Percentiles rank a stretch among this genome's conserved stretches.
Conservation (phyloP, 202 grass and related monocot genomes). For the Panicum hallii region DNA sequence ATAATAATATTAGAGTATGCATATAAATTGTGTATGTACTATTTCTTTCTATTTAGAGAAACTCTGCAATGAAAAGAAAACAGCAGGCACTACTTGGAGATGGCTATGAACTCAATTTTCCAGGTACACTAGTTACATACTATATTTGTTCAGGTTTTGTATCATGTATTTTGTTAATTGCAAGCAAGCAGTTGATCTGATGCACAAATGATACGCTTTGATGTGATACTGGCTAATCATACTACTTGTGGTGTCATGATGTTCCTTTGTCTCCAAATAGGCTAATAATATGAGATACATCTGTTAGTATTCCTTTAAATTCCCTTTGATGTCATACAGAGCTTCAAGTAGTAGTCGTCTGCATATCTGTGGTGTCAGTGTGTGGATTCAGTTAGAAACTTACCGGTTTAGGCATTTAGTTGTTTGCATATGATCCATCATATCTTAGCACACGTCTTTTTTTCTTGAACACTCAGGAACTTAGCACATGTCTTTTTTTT, state of each 20-base stretch:
- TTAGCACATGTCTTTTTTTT: neutral
- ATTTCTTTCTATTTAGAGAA: conserved; percentile 72
- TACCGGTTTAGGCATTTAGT: neutral
- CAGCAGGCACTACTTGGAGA: conserved; percentile 54
- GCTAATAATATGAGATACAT: conserved; percentile 3
- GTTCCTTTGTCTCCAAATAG: neutral
- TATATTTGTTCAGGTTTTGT: neutral
- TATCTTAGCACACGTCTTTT: neutral
- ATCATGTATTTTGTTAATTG: neutral
- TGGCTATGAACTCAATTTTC: conserved; percentile 36
- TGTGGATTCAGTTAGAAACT: conserved; percentile 15
- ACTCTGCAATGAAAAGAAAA: conserved; percentile 68
- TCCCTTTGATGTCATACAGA: neutral
- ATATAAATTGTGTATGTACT: conserved; percentile 21
- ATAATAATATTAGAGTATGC: neutral
- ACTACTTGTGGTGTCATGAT: neutral
- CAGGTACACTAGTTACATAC: conserved; percentile 46
- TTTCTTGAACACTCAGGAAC: neutral
- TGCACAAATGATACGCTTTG: conserved; percentile 13
- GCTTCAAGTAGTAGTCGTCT: neutral
- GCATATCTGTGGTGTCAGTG: neutral
- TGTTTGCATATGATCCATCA: neutral
- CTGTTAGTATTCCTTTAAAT: conserved; percentile 25
- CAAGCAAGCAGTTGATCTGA: conserved; percentile 21
- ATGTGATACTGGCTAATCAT: neutral